A percentile compares a stretch with the other conserved stretches of the same genome.
These are phyloP conservation scores for Amanita exitialis DNA, from an alignment of 768 basidiomycete genomes.

Conservation along the genomic window DNA sequence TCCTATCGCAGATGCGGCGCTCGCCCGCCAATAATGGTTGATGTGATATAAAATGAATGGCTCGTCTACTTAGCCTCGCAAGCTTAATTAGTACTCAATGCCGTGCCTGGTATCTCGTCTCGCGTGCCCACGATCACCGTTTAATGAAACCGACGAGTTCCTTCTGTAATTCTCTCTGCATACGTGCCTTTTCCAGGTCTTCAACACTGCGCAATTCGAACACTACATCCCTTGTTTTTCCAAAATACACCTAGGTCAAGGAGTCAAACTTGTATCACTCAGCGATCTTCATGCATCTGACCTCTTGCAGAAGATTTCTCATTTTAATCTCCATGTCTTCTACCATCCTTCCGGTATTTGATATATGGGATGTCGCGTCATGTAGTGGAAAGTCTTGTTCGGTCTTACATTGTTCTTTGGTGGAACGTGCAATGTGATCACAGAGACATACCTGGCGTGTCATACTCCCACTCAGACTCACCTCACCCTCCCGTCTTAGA, in stretches of 20 bases:
- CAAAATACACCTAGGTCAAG: conserved; percentile 69
- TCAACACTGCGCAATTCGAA: conserved; percentile 85
- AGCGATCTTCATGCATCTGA: conserved; percentile 15
- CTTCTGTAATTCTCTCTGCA: conserved; percentile 80
- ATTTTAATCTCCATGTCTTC: conserved; percentile 99
- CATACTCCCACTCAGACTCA: conserved; percentile 91
- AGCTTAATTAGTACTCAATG: background rate
- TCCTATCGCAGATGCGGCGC: conserved; percentile 77
- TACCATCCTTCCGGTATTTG: conserved; percentile 90
- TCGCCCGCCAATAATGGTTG: conserved; percentile 24
- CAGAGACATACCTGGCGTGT: conserved; percentile 71
- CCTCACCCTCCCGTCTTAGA: conserved; percentile 61
- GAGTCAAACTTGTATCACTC: background rate
- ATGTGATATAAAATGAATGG: background rate
- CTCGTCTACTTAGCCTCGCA: background rate
- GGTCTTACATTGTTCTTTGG: conserved; percentile 34
- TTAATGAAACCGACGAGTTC: conserved; percentile 86
- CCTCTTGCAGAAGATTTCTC: conserved; percentile 90
- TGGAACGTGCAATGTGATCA: background rate
- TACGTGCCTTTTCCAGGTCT: conserved; percentile 72
- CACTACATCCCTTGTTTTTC: conserved; percentile 93
- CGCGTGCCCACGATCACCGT: conserved; percentile 26
- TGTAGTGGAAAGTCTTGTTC: conserved; percentile 84
- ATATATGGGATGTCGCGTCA: conserved; percentile 76
- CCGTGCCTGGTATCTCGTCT: background rate